Evolutionary conservation across 2,329 filamentous ascomycete species (phyloP).

Genomic region (Salinomyces thailandicus): DNA sequence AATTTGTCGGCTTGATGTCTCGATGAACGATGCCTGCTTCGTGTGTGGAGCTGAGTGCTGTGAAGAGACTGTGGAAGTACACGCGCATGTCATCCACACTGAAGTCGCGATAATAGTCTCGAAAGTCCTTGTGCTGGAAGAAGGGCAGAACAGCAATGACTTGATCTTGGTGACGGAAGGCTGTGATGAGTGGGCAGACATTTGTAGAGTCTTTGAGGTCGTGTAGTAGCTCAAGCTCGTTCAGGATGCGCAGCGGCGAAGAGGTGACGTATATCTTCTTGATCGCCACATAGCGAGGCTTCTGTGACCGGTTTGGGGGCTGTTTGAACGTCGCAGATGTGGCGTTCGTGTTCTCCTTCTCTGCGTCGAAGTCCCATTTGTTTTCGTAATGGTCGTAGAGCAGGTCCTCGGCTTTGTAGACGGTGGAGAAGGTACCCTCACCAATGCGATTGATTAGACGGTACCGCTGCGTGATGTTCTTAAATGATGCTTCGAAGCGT

Average conservation of each 20-base stretch:
- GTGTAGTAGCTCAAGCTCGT: slow-evolving; percentile 87
- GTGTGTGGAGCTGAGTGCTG: slow-evolving; percentile 74
- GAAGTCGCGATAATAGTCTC: slow-evolving; percentile 88
- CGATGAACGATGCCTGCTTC: slow-evolving; percentile 69
- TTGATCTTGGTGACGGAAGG: slow-evolving; percentile 90
- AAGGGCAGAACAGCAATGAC: slow-evolving; percentile 91
- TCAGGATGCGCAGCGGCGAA: slow-evolving; percentile 83
- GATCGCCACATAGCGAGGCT: slow-evolving; percentile 77
- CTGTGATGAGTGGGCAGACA: slow-evolving; percentile 91
- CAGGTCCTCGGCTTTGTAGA: slow-evolving; percentile 96
- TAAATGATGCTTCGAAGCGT: slow-evolving; percentile 70
- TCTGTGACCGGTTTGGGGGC: slow-evolving; percentile 15
- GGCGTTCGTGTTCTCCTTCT: slow-evolving; percentile 17
- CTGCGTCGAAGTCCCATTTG: slow-evolving; percentile 65
- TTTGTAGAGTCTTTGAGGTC: slow-evolving; percentile 73
- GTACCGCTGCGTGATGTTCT: slow-evolving; percentile 72
- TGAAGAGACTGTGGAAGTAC: slow-evolving; percentile 83
- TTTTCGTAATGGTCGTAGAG: slow-evolving; percentile 75
- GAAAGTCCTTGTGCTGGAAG: slow-evolving; percentile 90
- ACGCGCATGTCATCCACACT: slow-evolving; percentile 74
- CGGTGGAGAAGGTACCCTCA: slow-evolving; percentile 96
- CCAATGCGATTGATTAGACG: slow-evolving; percentile 93
- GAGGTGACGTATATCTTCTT: slow-evolving; percentile 99
- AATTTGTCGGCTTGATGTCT: slow-evolving; percentile 69
- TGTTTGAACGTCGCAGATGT: slow-evolving; percentile 11